Base-by-base conservation (phyloP, 2,329 filamentous ascomycete genomes). In the Hypoxylon rubiginosum region DNA sequence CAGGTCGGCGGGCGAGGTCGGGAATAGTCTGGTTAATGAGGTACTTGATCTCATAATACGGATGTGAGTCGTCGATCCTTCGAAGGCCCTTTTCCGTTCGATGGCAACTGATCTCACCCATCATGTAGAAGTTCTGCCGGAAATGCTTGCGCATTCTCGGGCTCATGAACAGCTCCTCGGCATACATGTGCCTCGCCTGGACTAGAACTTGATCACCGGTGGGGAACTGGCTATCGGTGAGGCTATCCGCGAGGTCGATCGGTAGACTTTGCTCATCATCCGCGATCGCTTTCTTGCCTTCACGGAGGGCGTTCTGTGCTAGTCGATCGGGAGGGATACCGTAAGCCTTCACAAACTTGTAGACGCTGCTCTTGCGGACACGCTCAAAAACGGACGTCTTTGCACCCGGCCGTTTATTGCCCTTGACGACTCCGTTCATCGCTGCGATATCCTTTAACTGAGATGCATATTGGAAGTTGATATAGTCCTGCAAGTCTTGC, bases 41-140 rank as follows among this genome's bases (percentile, higher is more conserved):
- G 73, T 99, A 99, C 79, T 99, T 97, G 83, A 99, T 93, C 79
- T 98, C 96, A 77, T 98, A 98, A 79, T 97, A 98, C 0, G 94
- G 93, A 75, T 98, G 94, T 24, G 96, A 90, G 67, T 98, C 95
- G 73, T 97, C 94, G 72, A 99, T 98, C 75, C 93, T 92, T 62
- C 92, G 92, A 57, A 97, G 83, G 28, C 96, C 96, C 80, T 98
- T 99, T 65, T 98, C 94, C 0, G 96, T 99, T 59, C 96, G 90
- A 67, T 88, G 89, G 78, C 94, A 97, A 81, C 95, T 94, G 65
- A 99, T 90, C 60, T 92, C 87, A 24, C 94, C 93, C 71, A 90
- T 90, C 75, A 90, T 88, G 75, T 97, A 98, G 79, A 92, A 97
- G 52, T 90, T 90, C 71, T 89, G 88, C 54, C 96, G 88, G 80